These are phyloP conservation scores for Odonthalia washingtoniensis DNA, from an alignment of 31 red algal species.

Conservation along the genomic window DNA sequence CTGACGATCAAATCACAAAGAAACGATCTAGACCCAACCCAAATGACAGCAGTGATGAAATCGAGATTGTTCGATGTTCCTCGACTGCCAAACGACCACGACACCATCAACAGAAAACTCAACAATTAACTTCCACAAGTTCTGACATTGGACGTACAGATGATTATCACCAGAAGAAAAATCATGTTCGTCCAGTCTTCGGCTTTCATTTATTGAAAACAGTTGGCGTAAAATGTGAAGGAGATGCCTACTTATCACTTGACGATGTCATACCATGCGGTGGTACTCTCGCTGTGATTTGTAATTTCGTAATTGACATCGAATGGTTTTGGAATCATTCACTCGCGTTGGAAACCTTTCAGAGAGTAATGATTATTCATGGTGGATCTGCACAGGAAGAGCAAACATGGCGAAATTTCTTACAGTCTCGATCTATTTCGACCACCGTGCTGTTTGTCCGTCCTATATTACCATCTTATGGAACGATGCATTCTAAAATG, in stretches of 20 bases:
- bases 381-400: constrained; percentile 54
- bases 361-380: constrained; percentile 61
- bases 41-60: too few species aligned
- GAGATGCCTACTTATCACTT: constrained; percentile 33
- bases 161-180: neutral
- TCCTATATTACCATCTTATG: constrained; percentile 74
- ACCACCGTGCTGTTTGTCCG: constrained; percentile 56
- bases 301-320: constrained; percentile 72
- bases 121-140: neutral
- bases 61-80: too few species aligned
- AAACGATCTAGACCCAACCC: neutral
- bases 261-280: constrained; percentile 61
- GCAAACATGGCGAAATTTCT: constrained; percentile 23
- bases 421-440: neutral
- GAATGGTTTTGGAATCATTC: constrained; percentile 67
- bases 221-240: neutral
- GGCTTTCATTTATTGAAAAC: neutral
- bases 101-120: neutral
- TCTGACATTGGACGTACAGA: neutral
- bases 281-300: constrained; percentile 46
- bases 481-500: constrained; percentile 94
- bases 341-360: constrained; percentile 59
- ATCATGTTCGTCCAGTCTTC: neutral
- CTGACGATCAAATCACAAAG: neutral
- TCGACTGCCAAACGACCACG: neutral